Base-by-base conservation (phyloP, 177 flowering plant genomes). In the Telopea speciosissima region DNA sequence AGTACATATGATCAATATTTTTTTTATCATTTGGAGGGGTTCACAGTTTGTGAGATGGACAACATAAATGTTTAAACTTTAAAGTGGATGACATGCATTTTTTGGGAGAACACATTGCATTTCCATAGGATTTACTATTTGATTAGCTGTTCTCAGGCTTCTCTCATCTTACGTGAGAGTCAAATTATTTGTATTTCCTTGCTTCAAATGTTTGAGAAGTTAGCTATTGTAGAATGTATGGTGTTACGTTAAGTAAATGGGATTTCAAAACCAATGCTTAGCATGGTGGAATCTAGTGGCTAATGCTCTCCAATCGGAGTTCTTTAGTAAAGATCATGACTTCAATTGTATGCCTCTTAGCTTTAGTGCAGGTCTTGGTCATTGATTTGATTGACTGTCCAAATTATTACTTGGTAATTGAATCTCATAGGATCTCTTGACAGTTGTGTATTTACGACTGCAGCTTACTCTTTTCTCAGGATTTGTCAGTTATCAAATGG, bases 391-490 rank as follows among this genome's bases (percentile, higher is more conserved):
- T 23, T 66, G 21, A 44, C 45, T 45, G 44, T 44, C 12, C 24
- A 14, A 6, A 66, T 5, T 14, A 45, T 64, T 14, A 54, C 31
- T 14, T 28, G 74, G 63, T 19, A 31, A 62, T 70, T 70, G 54
- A 5, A 59, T 28, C 64, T 19, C 68, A 49, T 31, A 31, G 49
- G 24, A 65, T 40, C 62, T 68, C 23, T 64, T 73, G 52, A 68
- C 65, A 36, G 54, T 13, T 23, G 49, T 66, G 56, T 72, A 33
- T 33, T 73, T 80, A 62, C 83, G 63, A 21, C 76, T 83, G 85
- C 95, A 96, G 99, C 81, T 93, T 65, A 96, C 99, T 56, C 87
- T 96, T 75, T 96, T 96, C 81, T 96, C 99, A 28, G 99, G 99
- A 78, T 96, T 96, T 87, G 97, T 96, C 74, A 90, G 88, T 85